Conservation (phyloP, 495 filamentous ascomycete genomes). For the Hyaloscypha hepaticicola region DNA sequence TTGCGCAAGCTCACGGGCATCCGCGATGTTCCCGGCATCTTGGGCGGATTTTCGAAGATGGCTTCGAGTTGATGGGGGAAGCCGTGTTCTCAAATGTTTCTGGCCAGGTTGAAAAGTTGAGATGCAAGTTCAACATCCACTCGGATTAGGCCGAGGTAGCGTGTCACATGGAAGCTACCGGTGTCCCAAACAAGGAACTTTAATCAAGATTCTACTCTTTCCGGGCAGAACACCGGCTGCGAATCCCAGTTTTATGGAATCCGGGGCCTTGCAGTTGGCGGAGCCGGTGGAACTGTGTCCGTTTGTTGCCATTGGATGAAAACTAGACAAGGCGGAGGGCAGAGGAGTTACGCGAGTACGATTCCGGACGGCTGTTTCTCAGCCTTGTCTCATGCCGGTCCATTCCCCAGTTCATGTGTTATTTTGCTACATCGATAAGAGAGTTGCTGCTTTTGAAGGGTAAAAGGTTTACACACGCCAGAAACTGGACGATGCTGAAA, state of each 20-base stretch:
- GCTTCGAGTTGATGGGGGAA: not conserved
- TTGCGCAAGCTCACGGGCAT: conserved; percentile 66
- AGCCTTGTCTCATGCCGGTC: not conserved
- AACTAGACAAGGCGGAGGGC: not conserved
- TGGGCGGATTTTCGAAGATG: conserved; percentile 26
- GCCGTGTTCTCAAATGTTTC: not conserved
- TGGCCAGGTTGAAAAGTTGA: conserved; percentile 8
- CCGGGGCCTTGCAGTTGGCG: not conserved
- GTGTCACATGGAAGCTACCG: conserved; percentile 15
- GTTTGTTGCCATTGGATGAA: not conserved
- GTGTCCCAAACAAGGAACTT: not conserved
- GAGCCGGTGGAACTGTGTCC: not conserved
- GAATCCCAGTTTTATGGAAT: not conserved
- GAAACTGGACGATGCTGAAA: too few relatives aligned
- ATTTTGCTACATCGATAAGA: too few relatives aligned
- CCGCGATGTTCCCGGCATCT: conserved; percentile 62
- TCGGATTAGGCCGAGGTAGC: conserved; percentile 14
- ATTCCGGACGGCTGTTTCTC: not conserved
- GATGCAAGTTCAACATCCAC: not conserved
- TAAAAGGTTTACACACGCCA: too few relatives aligned
- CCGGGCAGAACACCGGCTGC: conserved; percentile 4
- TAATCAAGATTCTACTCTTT: not conserved
- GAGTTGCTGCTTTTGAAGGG: too few relatives aligned
- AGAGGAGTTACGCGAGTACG: not conserved
- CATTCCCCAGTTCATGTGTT: too few relatives aligned